A percentile compares a stretch with the other conserved stretches of the same genome.
phyloP scores from a whole-genome alignment of 306 rosid species.

The Rosa persica region DNA sequence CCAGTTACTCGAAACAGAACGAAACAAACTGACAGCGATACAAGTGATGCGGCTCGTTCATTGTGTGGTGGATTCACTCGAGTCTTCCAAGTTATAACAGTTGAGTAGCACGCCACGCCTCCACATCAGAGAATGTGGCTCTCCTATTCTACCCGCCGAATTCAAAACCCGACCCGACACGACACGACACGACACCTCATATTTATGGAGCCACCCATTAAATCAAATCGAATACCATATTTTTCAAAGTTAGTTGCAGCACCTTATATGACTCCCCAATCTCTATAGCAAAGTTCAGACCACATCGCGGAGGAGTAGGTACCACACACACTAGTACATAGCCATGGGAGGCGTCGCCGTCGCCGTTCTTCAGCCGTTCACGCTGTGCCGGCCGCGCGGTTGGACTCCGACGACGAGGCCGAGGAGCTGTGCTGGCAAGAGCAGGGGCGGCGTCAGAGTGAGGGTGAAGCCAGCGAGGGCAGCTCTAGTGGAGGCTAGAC shows the following conservation, averaged over 20 bases:
- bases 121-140: background rate
- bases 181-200: background rate
- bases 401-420: background rate
- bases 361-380: background rate
- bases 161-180: background rate
- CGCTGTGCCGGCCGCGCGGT: constrained; percentile 4
- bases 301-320: background rate
- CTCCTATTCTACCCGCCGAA: background rate
- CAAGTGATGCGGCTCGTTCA: background rate
- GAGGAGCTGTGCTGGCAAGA: background rate
- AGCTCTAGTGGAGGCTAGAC: constrained; percentile 51
- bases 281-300: background rate
- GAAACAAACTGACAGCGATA: background rate
- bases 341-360: constrained; percentile 8
- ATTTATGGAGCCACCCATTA: background rate
- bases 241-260: background rate
- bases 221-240: background rate
- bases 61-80: background rate
- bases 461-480: constrained; percentile 27
- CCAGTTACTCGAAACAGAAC: background rate
- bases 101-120: background rate
- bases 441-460: background rate
- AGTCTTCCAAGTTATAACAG: background rate
- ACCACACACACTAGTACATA: background rate
- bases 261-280: background rate